phyloP scores from a whole-genome alignment of 306 rosid species.

The Ziziphus jujuba region DNA sequence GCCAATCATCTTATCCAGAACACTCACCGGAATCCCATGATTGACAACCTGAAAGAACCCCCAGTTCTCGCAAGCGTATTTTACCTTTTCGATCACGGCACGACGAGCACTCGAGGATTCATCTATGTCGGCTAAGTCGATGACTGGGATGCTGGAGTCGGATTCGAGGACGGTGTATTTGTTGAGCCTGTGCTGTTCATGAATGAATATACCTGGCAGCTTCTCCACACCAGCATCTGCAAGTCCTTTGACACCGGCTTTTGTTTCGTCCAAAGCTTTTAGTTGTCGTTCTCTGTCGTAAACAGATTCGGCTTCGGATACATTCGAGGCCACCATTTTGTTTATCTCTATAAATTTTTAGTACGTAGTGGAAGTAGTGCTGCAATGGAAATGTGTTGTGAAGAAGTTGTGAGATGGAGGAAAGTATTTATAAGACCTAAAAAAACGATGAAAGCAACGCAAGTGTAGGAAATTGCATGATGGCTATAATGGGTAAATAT shows the following conservation, averaged over 20 bases:
- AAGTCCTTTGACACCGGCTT: slow-evolving; percentile 59
- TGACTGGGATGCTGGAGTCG: slow-evolving; percentile 19
- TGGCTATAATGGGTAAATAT: too few relatives aligned
- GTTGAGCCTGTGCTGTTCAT: background rate
- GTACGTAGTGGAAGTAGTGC: too few relatives aligned
- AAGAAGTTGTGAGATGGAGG: too few relatives aligned
- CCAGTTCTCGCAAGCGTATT: slow-evolving; percentile 39
- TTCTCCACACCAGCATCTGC: slow-evolving; percentile 49
- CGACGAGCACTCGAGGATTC: background rate
- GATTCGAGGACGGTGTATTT: background rate
- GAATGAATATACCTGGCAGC: slow-evolving; percentile 44
- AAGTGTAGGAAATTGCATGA: too few relatives aligned
- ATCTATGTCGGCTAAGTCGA: slow-evolving; percentile 26
- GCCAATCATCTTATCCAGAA: slow-evolving; percentile 26
- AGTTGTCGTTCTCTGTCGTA: slow-evolving; percentile 31
- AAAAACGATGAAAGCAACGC: too few relatives aligned
- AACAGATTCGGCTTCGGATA: background rate
- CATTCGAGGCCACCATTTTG: background rate
- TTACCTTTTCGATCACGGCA: background rate
- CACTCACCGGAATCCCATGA: slow-evolving; percentile 35
- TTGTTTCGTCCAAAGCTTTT: slow-evolving; percentile 32
- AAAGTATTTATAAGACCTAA: too few relatives aligned
- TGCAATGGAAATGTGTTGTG: too few relatives aligned
- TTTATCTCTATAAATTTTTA: background rate
- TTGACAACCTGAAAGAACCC: slow-evolving; percentile 52